phyloP scores from a whole-genome alignment of 257 asterid genomes.

The Solanum pimpinellifolium region DNA sequence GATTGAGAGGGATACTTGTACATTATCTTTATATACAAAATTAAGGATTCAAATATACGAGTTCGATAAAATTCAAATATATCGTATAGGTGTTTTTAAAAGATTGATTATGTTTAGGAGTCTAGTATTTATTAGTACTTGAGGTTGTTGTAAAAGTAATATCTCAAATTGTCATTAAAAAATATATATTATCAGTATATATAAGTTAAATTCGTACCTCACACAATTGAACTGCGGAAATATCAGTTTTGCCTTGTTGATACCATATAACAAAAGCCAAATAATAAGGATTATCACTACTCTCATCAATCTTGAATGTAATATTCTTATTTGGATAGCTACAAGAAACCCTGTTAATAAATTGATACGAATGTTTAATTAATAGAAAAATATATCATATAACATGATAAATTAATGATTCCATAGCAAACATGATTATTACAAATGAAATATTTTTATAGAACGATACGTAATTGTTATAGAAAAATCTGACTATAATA shows the following conservation, averaged over 20 bases:
- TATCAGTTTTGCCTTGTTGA: slow-evolving; percentile 65
- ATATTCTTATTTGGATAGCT: slow-evolving; percentile 60
- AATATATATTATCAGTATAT: neutral
- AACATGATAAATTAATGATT: neutral
- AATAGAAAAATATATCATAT: neutral
- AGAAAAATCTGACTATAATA: too few relatives aligned
- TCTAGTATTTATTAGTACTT: neutral
- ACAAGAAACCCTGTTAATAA: slow-evolving; percentile 53
- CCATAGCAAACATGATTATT: neutral
- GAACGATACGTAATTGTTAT: accelerated
- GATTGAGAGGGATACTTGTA: accelerated
- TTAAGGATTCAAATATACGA: too few relatives aligned
- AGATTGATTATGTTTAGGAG: too few relatives aligned
- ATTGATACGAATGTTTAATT: neutral
- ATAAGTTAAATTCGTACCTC: slow-evolving; percentile 23
- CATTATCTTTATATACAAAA: too few relatives aligned
- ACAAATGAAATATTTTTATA: neutral
- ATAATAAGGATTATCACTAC: slow-evolving; percentile 63
- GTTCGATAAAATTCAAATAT: too few relatives aligned
- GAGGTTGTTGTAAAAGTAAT: neutral
- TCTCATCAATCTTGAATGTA: slow-evolving; percentile 60
- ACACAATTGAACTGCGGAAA: slow-evolving; percentile 70
- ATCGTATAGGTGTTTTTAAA: too few relatives aligned
- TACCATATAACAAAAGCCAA: slow-evolving; percentile 70
- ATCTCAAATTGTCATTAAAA: too few relatives aligned